Evolutionary conservation across 2,329 filamentous ascomycete species (phyloP).

Genomic region (Coniochaeta prunicola): DNA sequence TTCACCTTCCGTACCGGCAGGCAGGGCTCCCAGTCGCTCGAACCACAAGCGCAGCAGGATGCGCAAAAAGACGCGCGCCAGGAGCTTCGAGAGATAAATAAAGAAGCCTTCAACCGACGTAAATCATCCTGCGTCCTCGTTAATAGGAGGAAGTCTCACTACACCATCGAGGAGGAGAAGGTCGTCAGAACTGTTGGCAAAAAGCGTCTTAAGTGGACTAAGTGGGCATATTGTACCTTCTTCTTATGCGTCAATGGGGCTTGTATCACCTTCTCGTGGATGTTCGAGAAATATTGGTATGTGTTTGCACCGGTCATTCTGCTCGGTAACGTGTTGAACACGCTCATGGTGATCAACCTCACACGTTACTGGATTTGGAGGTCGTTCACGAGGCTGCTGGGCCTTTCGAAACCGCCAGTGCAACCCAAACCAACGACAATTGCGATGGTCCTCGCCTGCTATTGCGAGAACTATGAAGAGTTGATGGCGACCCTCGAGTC

Average conservation of each 20-base stretch:
- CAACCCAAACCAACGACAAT: not conserved
- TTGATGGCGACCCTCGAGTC: not conserved
- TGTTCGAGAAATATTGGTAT: conserved; percentile 1
- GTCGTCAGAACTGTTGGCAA: not conserved
- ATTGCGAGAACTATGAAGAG: not conserved
- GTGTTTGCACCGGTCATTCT: not conserved
- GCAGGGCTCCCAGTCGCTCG: not conserved
- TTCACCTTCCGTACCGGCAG: not conserved
- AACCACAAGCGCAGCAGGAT: not conserved
- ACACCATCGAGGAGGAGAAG: not conserved
- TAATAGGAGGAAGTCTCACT: not conserved
- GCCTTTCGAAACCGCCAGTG: not conserved
- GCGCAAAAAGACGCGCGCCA: not conserved
- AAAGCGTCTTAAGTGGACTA: not conserved
- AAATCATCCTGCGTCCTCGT: not conserved
- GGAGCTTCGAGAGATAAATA: not conserved
- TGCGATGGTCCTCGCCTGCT: not conserved
- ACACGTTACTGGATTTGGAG: not conserved
- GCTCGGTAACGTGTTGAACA: not conserved
- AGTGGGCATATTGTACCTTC: not conserved
- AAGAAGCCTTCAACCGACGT: not conserved
- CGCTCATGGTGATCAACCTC: conserved; percentile 1
- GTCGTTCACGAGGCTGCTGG: not conserved
- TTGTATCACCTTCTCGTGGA: not conserved
- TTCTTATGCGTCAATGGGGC: not conserved